A percentile compares a stretch with the other conserved stretches of the same genome.
phyloP scores from a whole-genome alignment of 208 protist species.

The Acanthamoeba triangularis region DNA sequence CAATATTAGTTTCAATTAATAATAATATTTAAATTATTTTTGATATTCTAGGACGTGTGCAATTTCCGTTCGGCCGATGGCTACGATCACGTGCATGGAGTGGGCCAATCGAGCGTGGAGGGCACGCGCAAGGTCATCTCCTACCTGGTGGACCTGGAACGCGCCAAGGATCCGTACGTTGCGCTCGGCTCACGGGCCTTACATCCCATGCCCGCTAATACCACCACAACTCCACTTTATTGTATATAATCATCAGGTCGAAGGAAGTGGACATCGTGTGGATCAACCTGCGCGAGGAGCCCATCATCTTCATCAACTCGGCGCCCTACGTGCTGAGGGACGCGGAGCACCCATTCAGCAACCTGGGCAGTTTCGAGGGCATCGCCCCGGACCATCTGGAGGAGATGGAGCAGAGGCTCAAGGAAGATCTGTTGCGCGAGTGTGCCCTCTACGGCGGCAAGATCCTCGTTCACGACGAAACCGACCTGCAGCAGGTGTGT shows the following conservation, averaged over 20 bases:
- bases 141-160: constrained; percentile 7
- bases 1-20: too few relatives aligned
- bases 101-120: constrained; percentile 22
- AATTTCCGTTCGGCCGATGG: constrained; percentile 20
- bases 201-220: too few relatives aligned
- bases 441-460: constrained; percentile 69
- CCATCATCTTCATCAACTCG: constrained; percentile 83
- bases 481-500: constrained; percentile 60
- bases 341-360: constrained; percentile 68
- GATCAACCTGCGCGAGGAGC: constrained; percentile 86
- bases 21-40: too few relatives aligned
- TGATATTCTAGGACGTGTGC: constrained; percentile 5
- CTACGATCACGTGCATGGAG: constrained; percentile 16
- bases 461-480: constrained; percentile 78
- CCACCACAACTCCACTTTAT: too few relatives aligned
- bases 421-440: constrained; percentile 72
- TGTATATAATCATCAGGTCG: not conserved
- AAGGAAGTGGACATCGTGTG: constrained; percentile 73
- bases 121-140: constrained; percentile 48
- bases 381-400: constrained; percentile 60
- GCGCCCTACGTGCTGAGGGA: constrained; percentile 79
- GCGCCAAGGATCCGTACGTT: constrained; percentile 13
- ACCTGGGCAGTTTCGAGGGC: constrained; percentile 56
- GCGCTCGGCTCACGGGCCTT: too few relatives aligned
- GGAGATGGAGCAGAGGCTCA: constrained; percentile 79